Percentiles rank a stretch among this genome's conserved stretches.
These are phyloP conservation scores for Wallacemonas sp. DNA, from an alignment of 208 protist species.

Conservation along the genomic window DNA sequence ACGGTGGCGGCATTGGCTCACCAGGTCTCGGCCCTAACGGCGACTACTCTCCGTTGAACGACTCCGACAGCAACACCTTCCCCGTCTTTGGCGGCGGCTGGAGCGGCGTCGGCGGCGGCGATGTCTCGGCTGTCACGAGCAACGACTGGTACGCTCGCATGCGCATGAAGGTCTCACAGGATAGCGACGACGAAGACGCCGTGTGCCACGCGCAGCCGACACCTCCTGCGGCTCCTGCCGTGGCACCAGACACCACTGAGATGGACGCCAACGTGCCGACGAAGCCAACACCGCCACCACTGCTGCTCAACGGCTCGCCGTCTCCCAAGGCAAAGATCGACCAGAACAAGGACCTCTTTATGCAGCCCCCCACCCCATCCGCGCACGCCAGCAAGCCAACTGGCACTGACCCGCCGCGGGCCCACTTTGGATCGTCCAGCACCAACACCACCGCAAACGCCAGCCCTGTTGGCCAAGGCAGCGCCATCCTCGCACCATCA, in stretches of 20 bases:
- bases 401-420: not conserved
- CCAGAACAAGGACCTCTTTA: not conserved
- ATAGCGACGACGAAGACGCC: slow-evolving; percentile 28
- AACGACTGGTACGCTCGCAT: slow-evolving; percentile 72
- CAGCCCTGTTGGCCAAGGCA: too few relatives aligned
- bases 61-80: slow-evolving; percentile 2
- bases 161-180: slow-evolving; percentile 28
- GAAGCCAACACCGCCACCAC: not conserved
- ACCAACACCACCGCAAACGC: too few relatives aligned
- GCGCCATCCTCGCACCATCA: too few relatives aligned
- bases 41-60: not conserved
- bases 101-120: slow-evolving; percentile 38
- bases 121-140: slow-evolving; percentile 27
- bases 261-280: not conserved
- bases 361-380: not conserved
- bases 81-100: slow-evolving; percentile 23
- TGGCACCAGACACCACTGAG: too few relatives aligned
- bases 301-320: not conserved
- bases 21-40: not conserved
- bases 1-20: not conserved
- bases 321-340: slow-evolving; percentile 13
- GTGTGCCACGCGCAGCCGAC: not conserved
- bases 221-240: not conserved
- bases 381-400: not conserved
- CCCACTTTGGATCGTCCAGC: not conserved